Conservation (phyloP, 1,284 basidiomycete species). For the Sutorius eximius region DNA sequence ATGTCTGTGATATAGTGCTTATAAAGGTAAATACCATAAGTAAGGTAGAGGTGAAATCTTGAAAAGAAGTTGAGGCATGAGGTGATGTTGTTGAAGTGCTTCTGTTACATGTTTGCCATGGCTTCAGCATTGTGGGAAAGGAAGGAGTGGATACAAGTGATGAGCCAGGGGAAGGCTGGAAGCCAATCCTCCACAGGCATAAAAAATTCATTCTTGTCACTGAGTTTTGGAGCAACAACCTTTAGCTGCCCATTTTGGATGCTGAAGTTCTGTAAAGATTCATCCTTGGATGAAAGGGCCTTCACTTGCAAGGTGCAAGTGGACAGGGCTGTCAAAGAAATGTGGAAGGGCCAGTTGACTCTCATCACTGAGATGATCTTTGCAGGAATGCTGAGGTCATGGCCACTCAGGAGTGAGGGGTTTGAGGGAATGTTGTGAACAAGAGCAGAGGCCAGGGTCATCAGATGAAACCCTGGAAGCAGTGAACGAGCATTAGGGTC, state of each 20-base stretch:
- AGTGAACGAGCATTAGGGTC: no score
- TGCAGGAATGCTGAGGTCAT: background rate
- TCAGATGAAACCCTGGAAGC: no score
- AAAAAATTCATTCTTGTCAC: no score
- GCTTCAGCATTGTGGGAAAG: background rate
- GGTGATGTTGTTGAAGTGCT: background rate
- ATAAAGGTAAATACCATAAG: background rate
- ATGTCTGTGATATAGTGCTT: background rate
- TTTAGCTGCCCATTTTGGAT: no score
- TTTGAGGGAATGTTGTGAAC: accelerated
- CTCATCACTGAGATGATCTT: background rate
- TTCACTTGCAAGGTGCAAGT: accelerated
- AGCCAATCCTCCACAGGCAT: no score
- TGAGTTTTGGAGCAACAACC: no score
- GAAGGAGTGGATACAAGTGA: background rate
- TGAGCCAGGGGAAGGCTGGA: no score
- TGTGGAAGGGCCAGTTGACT: background rate
- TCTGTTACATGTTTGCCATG: slow-evolving; percentile 7
- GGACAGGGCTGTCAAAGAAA: background rate
- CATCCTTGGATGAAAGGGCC: background rate
- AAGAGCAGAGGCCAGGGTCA: background rate
- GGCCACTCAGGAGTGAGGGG: background rate
- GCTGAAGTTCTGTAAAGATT: background rate
- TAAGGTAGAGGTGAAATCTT: background rate
- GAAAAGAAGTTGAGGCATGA: background rate